These are phyloP conservation scores for Closterium sp. DNA, from an alignment of 139 green algal genomes.

Conservation along the genomic window DNA sequence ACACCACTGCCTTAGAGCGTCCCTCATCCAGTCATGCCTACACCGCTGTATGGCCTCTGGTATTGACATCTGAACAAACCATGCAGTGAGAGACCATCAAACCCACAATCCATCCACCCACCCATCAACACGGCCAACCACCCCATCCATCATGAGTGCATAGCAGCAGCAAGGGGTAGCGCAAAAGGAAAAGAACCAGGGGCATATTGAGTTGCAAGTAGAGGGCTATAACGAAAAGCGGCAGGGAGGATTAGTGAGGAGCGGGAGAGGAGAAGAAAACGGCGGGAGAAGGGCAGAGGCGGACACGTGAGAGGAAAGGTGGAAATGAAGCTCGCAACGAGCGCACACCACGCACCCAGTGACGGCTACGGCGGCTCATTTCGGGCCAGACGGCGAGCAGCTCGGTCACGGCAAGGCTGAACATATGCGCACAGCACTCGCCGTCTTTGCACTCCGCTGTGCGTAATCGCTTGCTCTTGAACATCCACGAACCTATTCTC, in stretches of 20 bases:
- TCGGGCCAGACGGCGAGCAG: constrained; percentile 85
- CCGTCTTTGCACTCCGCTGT: constrained; percentile 52
- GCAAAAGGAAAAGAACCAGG: background rate
- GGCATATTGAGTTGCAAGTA: background rate
- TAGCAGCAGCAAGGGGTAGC: background rate
- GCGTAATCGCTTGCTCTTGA: constrained; percentile 61
- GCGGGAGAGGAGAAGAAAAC: too few relatives aligned
- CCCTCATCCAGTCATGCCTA: constrained; percentile 79
- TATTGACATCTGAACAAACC: constrained; percentile 58
- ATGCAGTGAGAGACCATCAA: background rate
- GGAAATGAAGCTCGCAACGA: background rate
- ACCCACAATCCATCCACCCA: background rate
- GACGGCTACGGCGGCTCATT: constrained; percentile 59
- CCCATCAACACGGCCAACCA: background rate
- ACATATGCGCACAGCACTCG: constrained; percentile 74
- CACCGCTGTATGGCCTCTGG: constrained; percentile 55
- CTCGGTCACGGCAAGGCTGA: constrained; percentile 78
- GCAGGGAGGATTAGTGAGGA: background rate
- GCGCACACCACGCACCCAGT: constrained; percentile 65
- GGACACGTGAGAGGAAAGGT: too few relatives aligned
- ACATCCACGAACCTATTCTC: constrained; percentile 71
- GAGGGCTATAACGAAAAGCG: background rate
- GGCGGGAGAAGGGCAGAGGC: background rate
- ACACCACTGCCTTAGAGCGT: constrained; percentile 65
- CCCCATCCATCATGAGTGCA: background rate